Evolutionary conservation across 2,329 filamentous ascomycete species (phyloP).

Genomic region (Lecanicillium sp.): DNA sequence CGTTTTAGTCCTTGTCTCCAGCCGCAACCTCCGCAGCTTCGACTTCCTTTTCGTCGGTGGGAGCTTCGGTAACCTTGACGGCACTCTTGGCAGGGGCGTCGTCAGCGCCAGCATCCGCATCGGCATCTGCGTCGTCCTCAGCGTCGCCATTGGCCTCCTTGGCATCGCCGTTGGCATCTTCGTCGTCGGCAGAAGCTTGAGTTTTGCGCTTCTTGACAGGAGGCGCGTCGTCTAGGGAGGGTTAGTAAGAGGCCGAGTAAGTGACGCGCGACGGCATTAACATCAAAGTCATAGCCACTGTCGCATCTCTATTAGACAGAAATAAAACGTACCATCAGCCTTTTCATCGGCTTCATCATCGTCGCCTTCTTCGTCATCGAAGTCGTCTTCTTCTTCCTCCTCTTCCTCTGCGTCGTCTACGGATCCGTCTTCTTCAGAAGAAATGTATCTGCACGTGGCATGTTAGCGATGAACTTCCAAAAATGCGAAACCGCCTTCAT

Average conservation of each 20-base stretch:
- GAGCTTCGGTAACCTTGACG: slow-evolving; percentile 17
- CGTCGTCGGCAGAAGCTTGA: slow-evolving; percentile 23
- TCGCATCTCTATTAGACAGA: too few relatives aligned
- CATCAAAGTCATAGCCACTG: neutral
- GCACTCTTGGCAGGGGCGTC: slow-evolving; percentile 18
- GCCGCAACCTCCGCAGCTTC: slow-evolving; percentile 21
- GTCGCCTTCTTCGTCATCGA: slow-evolving; percentile 27
- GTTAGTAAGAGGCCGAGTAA: neutral
- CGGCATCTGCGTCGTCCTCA: slow-evolving; percentile 16
- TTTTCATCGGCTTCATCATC: slow-evolving; percentile 22
- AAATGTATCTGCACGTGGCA: slow-evolving; percentile 22
- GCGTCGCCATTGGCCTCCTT: slow-evolving; percentile 23
- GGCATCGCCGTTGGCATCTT: too few relatives aligned
- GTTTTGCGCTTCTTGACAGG: slow-evolving; percentile 48
- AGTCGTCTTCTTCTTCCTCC: slow-evolving; percentile 29
- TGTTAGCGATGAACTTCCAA: slow-evolving; percentile 6
- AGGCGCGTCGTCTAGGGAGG: slow-evolving; percentile 27
- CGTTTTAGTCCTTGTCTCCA: slow-evolving; percentile 21
- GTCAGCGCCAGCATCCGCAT: slow-evolving; percentile 15
- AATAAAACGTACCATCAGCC: slow-evolving; percentile 24
- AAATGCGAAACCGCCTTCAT: neutral
- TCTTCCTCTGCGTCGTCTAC: slow-evolving; percentile 31
- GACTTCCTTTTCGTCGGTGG: slow-evolving; percentile 16
- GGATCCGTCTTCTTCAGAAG: slow-evolving; percentile 32
- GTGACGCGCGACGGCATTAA: neutral